Conservation (phyloP, 164 flowering plant genomes). For the Cinnamomum chago region DNA sequence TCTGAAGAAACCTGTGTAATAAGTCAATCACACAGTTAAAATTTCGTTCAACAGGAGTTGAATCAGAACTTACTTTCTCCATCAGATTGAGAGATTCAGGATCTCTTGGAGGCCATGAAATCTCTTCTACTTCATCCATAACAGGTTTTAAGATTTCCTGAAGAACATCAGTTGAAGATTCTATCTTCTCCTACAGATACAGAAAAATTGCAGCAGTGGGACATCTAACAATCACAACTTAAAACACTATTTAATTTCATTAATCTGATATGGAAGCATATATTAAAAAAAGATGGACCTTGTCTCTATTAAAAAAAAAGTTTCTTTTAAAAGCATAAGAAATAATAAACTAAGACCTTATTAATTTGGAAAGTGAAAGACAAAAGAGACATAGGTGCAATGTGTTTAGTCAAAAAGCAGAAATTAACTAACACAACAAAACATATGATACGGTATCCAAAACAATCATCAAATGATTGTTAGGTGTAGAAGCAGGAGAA, state of each 20-base stretch:
- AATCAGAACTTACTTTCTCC: conserved; percentile 58
- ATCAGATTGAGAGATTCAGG: conserved; percentile 65
- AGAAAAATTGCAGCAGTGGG: conserved; percentile 1
- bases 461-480: background rate
- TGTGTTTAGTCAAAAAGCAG: background rate
- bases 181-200: conserved; percentile 79
- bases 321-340: background rate
- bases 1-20: no score
- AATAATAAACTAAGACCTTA: background rate
- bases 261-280: background rate
- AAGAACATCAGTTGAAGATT: conserved; percentile 85
- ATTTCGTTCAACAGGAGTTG: background rate
- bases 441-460: background rate
- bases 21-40: background rate
- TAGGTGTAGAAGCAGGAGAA: background rate
- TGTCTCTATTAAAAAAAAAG: background rate
- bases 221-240: background rate
- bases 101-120: conserved; percentile 86
- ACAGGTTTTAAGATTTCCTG: conserved; percentile 69
- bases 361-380: background rate
- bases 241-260: background rate
- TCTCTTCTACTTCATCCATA: conserved; percentile 68
- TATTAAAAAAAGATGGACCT: background rate
- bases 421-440: background rate
- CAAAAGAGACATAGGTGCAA: background rate